Base-by-base conservation (phyloP, 2,329 filamentous ascomycete genomes). In the Microsporum canis region DNA sequence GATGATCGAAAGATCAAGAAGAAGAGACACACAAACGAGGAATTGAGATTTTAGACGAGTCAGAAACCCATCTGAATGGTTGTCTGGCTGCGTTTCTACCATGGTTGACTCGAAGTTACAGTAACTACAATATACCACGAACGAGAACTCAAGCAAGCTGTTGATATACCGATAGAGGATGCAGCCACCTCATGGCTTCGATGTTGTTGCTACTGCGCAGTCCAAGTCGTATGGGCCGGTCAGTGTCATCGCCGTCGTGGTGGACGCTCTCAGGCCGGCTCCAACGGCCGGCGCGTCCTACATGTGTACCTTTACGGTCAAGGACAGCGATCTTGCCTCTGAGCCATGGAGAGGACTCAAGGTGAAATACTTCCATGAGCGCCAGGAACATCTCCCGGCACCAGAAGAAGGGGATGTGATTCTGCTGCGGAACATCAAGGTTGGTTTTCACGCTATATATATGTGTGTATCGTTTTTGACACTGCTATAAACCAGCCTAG, bases 171-270 rank as follows among this genome's bases (percentile, higher is more conserved):
- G 27, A 4, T 10, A n/a, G 5, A 34, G 2, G 55, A 57, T 57
- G 55, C 58, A 56, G 8, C 14, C 60, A 14, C 64, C 64, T n/a
- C 43, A 27, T 7, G 60, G 55, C 14, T 64, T 65, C 58, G 49
- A 49, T 4, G 45, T 43, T 27, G 58, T 64, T 34, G 23, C 43
- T 17, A 61, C 61, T 8, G 64, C 63, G 17, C 57, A 62, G 39
- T 49, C 43, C 36, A 59, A 33, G 7, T 6, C 14, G n/a, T 47
- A 17, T 47, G 59, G 53, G 55, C 65, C 6, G 14, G 76, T 85
- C 64, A 86, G 78, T 72, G 74, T 94, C 45, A 80, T 90, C 58
- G 91, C 89, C 0, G 73, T 92, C 3, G 82, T 92, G 2, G 82
- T 83, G 58, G 88, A 92, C 66, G 80, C 79, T 57, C 79, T 83